phyloP scores from a whole-genome alignment of 2,329 filamentous ascomycete genomes.

The Diaporthe australafricana region DNA sequence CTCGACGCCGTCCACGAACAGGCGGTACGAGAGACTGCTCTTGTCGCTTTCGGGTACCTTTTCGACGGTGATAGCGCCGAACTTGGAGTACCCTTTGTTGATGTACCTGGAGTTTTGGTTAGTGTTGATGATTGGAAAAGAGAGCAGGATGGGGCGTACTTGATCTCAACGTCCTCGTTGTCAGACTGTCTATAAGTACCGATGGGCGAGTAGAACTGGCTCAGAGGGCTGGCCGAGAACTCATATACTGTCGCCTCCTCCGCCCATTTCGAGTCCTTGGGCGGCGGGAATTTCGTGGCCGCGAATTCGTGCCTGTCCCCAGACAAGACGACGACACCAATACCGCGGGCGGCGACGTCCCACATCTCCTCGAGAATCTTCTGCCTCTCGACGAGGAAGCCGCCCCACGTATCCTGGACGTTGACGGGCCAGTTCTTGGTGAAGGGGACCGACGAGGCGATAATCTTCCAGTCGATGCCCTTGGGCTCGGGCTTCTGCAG shows the following conservation, averaged over 20 bases:
- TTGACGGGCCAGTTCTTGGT: slow-evolving; percentile 98
- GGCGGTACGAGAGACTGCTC: slow-evolving; percentile 81
- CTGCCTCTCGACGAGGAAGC: slow-evolving; percentile 84
- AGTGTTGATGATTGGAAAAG: slow-evolving; percentile 18
- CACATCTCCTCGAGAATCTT: slow-evolving; percentile 91
- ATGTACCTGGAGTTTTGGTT: slow-evolving; percentile 68
- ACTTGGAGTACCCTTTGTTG: slow-evolving; percentile 88
- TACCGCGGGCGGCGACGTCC: slow-evolving; percentile 79
- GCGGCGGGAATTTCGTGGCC: slow-evolving; percentile 82
- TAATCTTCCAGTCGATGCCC: slow-evolving; percentile 92
- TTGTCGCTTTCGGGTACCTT: slow-evolving; percentile 72
- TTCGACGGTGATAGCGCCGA: slow-evolving; percentile 84
- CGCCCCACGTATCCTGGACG: slow-evolving; percentile 91
- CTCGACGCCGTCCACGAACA: slow-evolving; percentile 86
- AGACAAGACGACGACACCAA: slow-evolving; percentile 85
- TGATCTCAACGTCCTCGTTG: slow-evolving; percentile 83
- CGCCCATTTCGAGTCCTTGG: slow-evolving; percentile 70
- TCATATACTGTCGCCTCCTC: slow-evolving; percentile 80
- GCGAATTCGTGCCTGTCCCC: slow-evolving; percentile 98
- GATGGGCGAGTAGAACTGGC: slow-evolving; percentile 92
- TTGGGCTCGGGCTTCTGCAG: slow-evolving; percentile 77
- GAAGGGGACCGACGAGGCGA: slow-evolving; percentile 91
- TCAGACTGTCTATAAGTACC: slow-evolving; percentile 86
- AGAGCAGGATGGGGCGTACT: slow-evolving; percentile 66
- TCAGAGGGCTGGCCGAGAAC: slow-evolving; percentile 90